Evolutionary conservation across 768 basidiomycete species (phyloP), one percentile per base, ranked within the genome.

Genomic region (Boletus rubropictus): DNA sequence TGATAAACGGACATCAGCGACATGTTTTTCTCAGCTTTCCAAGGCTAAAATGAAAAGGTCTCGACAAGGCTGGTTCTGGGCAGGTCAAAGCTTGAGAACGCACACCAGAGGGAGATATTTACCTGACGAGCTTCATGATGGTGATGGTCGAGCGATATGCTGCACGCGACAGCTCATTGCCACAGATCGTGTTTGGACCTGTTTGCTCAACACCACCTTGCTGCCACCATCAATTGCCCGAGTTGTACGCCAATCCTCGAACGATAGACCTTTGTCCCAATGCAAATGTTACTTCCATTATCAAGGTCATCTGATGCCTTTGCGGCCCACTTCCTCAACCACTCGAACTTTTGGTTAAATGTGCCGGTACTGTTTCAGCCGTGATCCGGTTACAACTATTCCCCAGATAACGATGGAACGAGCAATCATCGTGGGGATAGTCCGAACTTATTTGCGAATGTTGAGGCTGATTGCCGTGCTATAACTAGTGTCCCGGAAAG

Each of bases 41-140:
- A 33, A 49, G 32, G 10, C 21, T 1, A 40, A 50, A 36, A 54
- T 28, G 22, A 35, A 35, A 36, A 43, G 5, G 29, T 27, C 25
- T 28, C 27, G 12, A 20, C 14, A 29, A 46, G 17, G 28, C 39
- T 18, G 5, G 22, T 20, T 56, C 48, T 53, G 11, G 10, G 15
- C 31, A 24, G 36, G 39, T 47, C 18, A 53, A 48, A 44, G 39
- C 31, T 40, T 39, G 29, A 44, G 35, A 42, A 46, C 25, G 22
- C 10, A 48, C 17, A 46, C 21, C 35, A 41, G 37, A 44, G 24
- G 31, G 41, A 40, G 15, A 49, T 28, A 60, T 55, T 66, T 58
- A 86, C 86, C 86, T 79, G 69, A 89, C 85, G 69, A 89, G 84
- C 82, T 89, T 88, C 86, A 88, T 89, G 60, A 55, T 74, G 61